Conservation (phyloP, 2,329 filamentous ascomycete species). For the Stachybotrys chartarum region DNA sequence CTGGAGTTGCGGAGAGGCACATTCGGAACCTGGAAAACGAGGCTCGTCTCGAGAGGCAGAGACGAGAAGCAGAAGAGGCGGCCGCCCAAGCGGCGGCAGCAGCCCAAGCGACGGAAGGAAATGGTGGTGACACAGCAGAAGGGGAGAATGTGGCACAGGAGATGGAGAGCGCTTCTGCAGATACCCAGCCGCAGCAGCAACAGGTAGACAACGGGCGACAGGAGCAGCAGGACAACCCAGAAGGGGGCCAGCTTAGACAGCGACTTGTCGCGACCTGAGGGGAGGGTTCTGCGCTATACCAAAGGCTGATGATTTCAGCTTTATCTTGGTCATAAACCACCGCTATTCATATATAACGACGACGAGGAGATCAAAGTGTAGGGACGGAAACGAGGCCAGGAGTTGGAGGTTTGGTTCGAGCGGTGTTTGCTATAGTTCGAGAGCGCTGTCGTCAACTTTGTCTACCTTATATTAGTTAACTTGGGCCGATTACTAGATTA, state of each 20-base stretch:
- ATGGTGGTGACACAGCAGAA: slow-evolving; percentile 6
- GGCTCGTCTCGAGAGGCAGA: slow-evolving; percentile 35
- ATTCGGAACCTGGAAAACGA: slow-evolving; percentile 52
- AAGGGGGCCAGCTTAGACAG: slow-evolving; percentile 3
- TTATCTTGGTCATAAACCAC: no score
- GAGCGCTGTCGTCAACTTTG: no score
- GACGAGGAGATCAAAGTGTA: no score
- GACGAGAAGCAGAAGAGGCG: slow-evolving; percentile 34
- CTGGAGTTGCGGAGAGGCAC: slow-evolving; percentile 58
- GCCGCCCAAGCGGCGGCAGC: slow-evolving; percentile 28
- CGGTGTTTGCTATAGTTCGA: no score
- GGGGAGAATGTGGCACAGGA: background rate
- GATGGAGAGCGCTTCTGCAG: background rate
- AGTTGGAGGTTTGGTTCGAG: no score
- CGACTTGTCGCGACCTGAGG: background rate
- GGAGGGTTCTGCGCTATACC: no score
- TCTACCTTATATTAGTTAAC: no score
- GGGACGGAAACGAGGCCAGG: no score
- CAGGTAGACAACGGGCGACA: background rate
- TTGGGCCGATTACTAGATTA: no score
- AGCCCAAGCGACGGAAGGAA: slow-evolving; percentile 18
- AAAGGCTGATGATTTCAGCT: no score
- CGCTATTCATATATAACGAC: no score
- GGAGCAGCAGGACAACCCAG: background rate
- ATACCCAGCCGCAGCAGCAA: background rate